Percentiles rank a stretch among this genome's conserved stretches.
Conservation (phyloP, 139 green algal species). For the Chlamydomonas asymmetrica region DNA sequence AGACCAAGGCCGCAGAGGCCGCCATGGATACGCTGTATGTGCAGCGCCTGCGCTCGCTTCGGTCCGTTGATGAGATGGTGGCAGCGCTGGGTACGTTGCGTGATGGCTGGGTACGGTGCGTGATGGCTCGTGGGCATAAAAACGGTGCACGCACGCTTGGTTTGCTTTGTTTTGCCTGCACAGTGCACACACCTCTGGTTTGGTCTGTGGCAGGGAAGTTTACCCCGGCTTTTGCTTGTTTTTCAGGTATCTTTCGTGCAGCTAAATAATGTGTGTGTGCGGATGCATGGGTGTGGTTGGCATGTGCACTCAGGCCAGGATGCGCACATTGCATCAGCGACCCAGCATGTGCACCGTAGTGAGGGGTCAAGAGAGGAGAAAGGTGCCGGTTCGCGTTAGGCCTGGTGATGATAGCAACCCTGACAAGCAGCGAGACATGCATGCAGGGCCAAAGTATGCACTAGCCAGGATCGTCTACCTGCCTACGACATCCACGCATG, state of each 20-base stretch:
- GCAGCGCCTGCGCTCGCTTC: background rate
- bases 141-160: background rate
- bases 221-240: background rate
- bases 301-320: background rate
- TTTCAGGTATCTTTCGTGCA: background rate
- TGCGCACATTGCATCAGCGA: background rate
- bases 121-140: too few species aligned
- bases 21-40: background rate
- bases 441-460: background rate
- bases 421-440: background rate
- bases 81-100: background rate
- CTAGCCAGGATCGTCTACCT: background rate
- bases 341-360: too few species aligned
- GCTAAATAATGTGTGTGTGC: background rate
- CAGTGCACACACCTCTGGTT: too few species aligned
- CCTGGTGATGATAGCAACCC: too few species aligned
- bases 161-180: too few species aligned
- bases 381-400: too few species aligned
- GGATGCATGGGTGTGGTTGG: background rate
- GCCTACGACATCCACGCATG: background rate
- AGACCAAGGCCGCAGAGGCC: background rate
- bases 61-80: background rate
- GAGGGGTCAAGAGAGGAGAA: too few species aligned
- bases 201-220: too few species aligned
- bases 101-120: background rate